phyloP scores from a whole-genome alignment of 352 stramenopile species.

The Elongisporangium undulatum region DNA sequence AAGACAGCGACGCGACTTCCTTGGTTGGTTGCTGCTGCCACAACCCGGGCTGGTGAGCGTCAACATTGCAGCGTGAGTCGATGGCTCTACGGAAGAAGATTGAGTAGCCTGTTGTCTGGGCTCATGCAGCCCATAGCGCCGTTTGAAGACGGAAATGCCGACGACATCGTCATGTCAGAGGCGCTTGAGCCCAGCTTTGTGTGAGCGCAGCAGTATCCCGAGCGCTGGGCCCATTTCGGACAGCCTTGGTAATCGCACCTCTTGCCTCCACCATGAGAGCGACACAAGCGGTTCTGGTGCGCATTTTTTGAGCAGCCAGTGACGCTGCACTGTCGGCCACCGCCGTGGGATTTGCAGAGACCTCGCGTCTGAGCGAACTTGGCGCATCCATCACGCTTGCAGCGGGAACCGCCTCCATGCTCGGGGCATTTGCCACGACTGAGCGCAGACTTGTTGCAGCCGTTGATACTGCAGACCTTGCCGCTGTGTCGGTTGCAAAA shows the following conservation, averaged over 20 bases:
- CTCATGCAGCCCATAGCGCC: neutral
- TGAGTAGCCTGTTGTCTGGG: neutral
- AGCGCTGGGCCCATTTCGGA: constrained; percentile 81
- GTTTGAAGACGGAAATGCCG: constrained; percentile 15
- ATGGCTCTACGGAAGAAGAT: constrained; percentile 2
- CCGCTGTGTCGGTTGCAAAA: constrained; percentile 83
- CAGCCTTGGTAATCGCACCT: constrained; percentile 76
- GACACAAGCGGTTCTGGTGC: constrained; percentile 80
- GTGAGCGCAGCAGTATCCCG: constrained; percentile 80
- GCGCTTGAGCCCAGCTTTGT: constrained; percentile 48
- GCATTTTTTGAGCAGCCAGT: constrained; percentile 78
- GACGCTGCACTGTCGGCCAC: constrained; percentile 72
- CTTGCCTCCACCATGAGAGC: constrained; percentile 79
- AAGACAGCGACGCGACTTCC: neutral
- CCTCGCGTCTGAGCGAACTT: constrained; percentile 84
- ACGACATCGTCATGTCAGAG: constrained; percentile 18
- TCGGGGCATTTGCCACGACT: constrained; percentile 82
- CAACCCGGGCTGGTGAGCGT: neutral
- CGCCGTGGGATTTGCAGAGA: constrained; percentile 83
- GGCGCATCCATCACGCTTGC: constrained; percentile 75
- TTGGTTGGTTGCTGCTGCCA: neutral
- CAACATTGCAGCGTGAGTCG: neutral
- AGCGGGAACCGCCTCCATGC: constrained; percentile 81
- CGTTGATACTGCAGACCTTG: constrained; percentile 65
- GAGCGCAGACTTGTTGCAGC: constrained; percentile 72